phyloP scores from a whole-genome alignment of 83 land plant species.

The Picea mariana region DNA sequence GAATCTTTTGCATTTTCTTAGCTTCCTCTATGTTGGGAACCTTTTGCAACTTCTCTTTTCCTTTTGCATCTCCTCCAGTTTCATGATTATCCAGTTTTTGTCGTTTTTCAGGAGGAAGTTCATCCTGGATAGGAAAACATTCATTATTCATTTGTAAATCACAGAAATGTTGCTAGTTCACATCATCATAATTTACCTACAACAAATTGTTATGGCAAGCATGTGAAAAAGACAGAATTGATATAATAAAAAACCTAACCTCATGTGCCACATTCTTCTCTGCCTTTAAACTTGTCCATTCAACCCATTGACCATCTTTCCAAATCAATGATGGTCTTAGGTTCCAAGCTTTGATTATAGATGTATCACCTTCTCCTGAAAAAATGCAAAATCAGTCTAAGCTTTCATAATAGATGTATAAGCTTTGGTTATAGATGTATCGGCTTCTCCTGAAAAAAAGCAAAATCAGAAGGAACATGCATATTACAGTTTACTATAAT shows the following conservation, averaged over 20 bases:
- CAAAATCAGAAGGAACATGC: not conserved
- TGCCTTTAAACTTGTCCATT: conserved; percentile 41
- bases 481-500: not conserved
- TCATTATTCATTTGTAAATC: not conserved
- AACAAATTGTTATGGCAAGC: not conserved
- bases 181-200: not conserved
- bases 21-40: conserved; percentile 16
- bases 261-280: conserved; percentile 17
- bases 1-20: conserved; percentile 22
- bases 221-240: not conserved
- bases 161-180: not conserved
- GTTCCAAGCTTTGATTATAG: conserved; percentile 59
- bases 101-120: conserved; percentile 59
- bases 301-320: conserved; percentile 78
- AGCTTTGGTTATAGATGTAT: conserved; percentile 47
- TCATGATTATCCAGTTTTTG: conserved; percentile 35
- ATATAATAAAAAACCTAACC: conserved; percentile 20
- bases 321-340: conserved; percentile 83
- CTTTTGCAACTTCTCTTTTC: conserved; percentile 21
- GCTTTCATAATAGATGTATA: conserved; percentile 23
- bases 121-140: conserved; percentile 37
- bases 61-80: conserved; percentile 23
- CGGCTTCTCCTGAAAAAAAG: conserved; percentile 55
- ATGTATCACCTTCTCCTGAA: conserved; percentile 68
- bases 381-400: not conserved